phyloP scores from a whole-genome alignment of 805 yeast genomes.

The Lipomyces yamadae region DNA sequence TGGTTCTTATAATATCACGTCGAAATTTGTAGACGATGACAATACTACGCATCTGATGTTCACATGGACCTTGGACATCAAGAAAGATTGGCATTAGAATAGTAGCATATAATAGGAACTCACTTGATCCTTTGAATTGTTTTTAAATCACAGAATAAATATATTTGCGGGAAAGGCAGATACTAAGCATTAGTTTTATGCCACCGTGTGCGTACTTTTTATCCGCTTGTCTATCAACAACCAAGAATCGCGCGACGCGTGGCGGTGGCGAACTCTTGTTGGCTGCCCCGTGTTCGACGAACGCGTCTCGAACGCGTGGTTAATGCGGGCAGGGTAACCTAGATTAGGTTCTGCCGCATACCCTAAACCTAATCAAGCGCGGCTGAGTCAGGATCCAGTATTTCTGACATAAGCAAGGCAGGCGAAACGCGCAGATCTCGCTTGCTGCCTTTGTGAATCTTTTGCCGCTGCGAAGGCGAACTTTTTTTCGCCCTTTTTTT shows the following conservation, averaged over 20 bases:
- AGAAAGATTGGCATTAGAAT: conserved; percentile 50
- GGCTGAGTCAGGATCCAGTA: background rate
- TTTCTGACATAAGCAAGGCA: too few relatives aligned
- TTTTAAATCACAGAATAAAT: background rate
- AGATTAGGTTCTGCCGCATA: background rate
- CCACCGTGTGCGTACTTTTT: too few relatives aligned
- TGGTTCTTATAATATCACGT: conserved; percentile 79
- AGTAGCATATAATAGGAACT: background rate
- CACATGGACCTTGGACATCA: conserved; percentile 86
- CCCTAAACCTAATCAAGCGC: background rate
- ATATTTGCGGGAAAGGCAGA: too few relatives aligned
- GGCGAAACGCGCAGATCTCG: background rate
- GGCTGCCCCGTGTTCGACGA: background rate
- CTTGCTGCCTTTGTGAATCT: background rate
- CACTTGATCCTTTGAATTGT: background rate
- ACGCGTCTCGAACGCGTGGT: background rate
- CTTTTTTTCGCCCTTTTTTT: background rate
- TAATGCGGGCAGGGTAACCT: background rate
- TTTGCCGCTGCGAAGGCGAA: background rate
- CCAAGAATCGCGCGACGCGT: background rate
- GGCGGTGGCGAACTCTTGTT: background rate
- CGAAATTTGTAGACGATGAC: conserved; percentile 88
- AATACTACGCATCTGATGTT: conserved; percentile 69
- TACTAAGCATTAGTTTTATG: too few relatives aligned
- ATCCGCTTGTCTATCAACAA: too few relatives aligned